Conservation (phyloP, 441 rosid species). For the Geranium incanum region DNA sequence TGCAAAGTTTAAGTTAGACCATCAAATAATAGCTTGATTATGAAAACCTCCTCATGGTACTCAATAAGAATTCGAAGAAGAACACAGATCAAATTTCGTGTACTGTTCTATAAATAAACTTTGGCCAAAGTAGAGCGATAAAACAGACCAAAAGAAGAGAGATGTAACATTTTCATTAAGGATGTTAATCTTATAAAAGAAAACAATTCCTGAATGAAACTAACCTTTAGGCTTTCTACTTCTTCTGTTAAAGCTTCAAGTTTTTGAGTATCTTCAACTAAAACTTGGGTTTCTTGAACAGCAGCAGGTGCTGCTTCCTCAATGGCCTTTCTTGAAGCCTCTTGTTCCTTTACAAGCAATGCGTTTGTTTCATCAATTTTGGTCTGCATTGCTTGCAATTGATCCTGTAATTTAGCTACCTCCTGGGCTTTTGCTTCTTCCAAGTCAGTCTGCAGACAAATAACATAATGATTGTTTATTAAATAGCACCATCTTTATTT, state of each 20-base stretch:
- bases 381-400: slow-evolving; percentile 62
- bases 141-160: background rate
- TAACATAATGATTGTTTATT: slow-evolving; percentile 21
- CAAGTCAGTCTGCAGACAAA: slow-evolving; percentile 55
- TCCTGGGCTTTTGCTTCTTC: slow-evolving; percentile 89
- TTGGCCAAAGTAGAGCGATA: background rate
- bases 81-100: background rate
- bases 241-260: slow-evolving; percentile 66
- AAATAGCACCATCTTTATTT: slow-evolving; percentile 17
- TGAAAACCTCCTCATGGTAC: background rate
- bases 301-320: slow-evolving; percentile 87
- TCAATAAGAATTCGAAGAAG: background rate
- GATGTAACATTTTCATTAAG: background rate
- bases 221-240: slow-evolving; percentile 60
- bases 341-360: slow-evolving; percentile 60
- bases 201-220: background rate
- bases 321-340: slow-evolving; percentile 62
- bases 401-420: slow-evolving; percentile 54
- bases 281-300: slow-evolving; percentile 71
- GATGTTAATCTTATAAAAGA: background rate
- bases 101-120: background rate
- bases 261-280: slow-evolving; percentile 85
- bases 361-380: slow-evolving; percentile 71
- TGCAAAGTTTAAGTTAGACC: too few relatives aligned
- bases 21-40: too few relatives aligned